Percentiles rank a stretch among this genome's conserved stretches.
These are phyloP conservation scores for Trichoderma orchidacearum DNA, from an alignment of 495 filamentous ascomycete species.

Conservation along the genomic window DNA sequence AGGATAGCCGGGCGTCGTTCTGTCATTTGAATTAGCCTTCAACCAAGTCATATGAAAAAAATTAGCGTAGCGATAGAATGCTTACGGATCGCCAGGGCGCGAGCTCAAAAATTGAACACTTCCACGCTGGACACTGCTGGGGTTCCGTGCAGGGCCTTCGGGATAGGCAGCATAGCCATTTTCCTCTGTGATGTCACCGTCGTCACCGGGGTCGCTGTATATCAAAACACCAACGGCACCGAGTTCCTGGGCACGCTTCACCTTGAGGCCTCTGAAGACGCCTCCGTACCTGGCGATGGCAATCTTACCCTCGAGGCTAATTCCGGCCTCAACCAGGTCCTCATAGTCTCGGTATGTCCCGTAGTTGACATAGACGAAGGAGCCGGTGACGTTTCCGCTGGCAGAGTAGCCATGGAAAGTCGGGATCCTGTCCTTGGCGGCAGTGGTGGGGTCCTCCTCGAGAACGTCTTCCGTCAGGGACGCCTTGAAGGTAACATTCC, in stretches of 20 bases:
- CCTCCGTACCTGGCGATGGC: conserved; percentile 76
- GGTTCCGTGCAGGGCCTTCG: conserved; percentile 73
- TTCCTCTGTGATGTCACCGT: conserved; percentile 66
- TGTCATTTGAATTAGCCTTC: conserved; percentile 5
- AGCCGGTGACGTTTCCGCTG: conserved; percentile 75
- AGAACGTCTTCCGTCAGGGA: conserved; percentile 74
- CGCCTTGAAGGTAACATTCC: conserved; percentile 65
- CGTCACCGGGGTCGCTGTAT: conserved; percentile 82
- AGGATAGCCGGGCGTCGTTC: conserved; percentile 84
- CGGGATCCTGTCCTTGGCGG: conserved; percentile 61
- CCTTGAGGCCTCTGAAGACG: conserved; percentile 82
- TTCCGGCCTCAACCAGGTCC: conserved; percentile 61
- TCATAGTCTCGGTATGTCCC: conserved; percentile 77
- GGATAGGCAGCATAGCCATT: conserved; percentile 76
- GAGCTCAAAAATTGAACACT: conserved; percentile 71
- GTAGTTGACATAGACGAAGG: conserved; percentile 73
- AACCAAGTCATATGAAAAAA: background rate
- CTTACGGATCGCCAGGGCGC: conserved; percentile 45
- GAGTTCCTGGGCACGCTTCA: conserved; percentile 83
- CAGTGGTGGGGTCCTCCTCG: conserved; percentile 68
- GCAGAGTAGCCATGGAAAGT: conserved; percentile 95
- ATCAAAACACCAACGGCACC: conserved; percentile 81
- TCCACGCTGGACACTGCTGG: conserved; percentile 84
- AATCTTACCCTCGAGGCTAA: conserved; percentile 72
- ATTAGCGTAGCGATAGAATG: background rate